Evolutionary conservation across 306 rosid genomes (phyloP).

Genomic region (Quercus agrifolia): DNA sequence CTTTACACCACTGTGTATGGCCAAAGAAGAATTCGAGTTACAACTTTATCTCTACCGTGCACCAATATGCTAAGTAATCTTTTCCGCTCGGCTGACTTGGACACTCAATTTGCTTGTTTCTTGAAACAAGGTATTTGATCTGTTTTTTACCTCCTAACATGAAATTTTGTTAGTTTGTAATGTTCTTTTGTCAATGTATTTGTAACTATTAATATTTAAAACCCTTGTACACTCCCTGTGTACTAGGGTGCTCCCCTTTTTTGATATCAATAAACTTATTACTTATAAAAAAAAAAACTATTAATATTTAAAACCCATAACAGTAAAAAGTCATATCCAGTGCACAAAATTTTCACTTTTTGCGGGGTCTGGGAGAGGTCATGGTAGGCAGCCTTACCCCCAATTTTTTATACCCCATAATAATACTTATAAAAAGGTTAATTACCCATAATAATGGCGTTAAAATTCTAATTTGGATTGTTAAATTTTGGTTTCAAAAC

Average conservation of each 20-base stretch:
- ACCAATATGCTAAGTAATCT: constrained; percentile 93
- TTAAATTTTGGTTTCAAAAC: no score
- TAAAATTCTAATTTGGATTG: background rate
- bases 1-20: constrained; percentile 95
- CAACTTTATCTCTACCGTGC: constrained; percentile 88
- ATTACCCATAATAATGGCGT: background rate
- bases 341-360: no score
- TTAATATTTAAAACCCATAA: background rate
- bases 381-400: no score
- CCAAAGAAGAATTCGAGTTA: constrained; percentile 89
- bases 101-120: constrained; percentile 92
- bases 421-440: no score
- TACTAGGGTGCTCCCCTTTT: no score
- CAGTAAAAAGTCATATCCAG: no score
- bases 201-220: background rate
- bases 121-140: constrained; percentile 81
- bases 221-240: background rate
- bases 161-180: background rate
- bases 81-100: constrained; percentile 98
- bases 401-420: no score
- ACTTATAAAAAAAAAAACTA: background rate
- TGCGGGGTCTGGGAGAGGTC: no score
- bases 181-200: background rate
- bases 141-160: background rate
- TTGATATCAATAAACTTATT: no score